Evolutionary conservation across 202 grass and related monocot genomes (phyloP).

Genomic region (Carex arenaria): DNA sequence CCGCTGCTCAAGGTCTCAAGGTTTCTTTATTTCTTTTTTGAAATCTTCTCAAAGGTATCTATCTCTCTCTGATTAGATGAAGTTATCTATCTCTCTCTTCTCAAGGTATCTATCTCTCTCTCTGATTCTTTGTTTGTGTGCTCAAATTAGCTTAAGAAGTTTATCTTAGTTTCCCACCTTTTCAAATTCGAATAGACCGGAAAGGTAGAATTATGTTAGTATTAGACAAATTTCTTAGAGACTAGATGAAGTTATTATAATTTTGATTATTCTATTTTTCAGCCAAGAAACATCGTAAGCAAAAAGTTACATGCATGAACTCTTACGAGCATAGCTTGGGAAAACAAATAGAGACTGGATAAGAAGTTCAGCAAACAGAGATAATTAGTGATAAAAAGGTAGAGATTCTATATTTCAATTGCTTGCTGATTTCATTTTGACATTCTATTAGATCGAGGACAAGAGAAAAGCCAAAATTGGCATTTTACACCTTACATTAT

Average conservation of each 20-base stretch:
- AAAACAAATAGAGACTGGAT: slow-evolving; percentile 76
- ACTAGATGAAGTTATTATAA: not conserved
- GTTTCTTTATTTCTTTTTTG: too few relatives aligned
- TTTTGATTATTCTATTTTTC: not conserved
- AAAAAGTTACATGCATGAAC: slow-evolving; percentile 40
- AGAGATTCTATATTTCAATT: slow-evolving; percentile 1
- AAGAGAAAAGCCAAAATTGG: not conserved
- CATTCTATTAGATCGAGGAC: not conserved
- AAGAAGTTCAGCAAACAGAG: slow-evolving; percentile 44
- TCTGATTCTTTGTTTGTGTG: too few relatives aligned
- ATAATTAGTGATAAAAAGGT: slow-evolving; percentile 48
- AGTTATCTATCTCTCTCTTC: too few relatives aligned
- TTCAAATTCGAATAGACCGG: too few relatives aligned
- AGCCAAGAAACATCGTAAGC: slow-evolving; percentile 43
- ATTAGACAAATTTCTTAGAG: too few relatives aligned
- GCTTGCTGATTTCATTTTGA: not conserved
- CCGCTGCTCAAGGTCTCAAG: too few relatives aligned
- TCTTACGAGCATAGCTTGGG: slow-evolving; percentile 54
- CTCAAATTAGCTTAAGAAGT: too few relatives aligned
- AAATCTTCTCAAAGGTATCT: too few relatives aligned
- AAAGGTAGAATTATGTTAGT: too few relatives aligned
- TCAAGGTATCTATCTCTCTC: too few relatives aligned
- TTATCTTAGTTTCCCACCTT: too few relatives aligned
- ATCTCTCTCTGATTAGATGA: too few relatives aligned
- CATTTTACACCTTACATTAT: not conserved